Base-by-base conservation (phyloP, 345 rosid genomes). In the Nephelium lappaceum region DNA sequence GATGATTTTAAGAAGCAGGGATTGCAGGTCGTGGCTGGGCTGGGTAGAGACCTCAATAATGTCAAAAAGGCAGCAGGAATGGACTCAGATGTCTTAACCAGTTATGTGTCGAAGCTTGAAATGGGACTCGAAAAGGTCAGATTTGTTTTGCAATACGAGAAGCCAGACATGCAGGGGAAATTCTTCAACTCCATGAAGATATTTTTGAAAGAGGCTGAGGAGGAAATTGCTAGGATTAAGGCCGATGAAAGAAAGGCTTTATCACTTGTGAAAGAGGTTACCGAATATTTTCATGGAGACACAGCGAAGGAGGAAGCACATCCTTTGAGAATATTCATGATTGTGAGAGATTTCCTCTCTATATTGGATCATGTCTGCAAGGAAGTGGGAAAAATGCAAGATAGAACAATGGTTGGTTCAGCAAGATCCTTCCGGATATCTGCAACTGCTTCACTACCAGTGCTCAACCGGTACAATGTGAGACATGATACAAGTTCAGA, bases 21-120 rank as follows among this genome's bases (percentile, higher is more conserved):
- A 78, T 80, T 96, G 86, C 91, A 87, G 81, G 95, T 96, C 62
- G 98, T 96, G 77, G 86, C 97, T 66, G 96, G 98, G 82, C 86
- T 96, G 76, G 87, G 98, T 73, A 84, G 92, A 83, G 99, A 96
- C 81, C 94, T 96, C 19, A 69, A 76, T 74, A 91, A 94, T 78
- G 99, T 95, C 42, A 95, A 89, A 81, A 93, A 93, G 79, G 93
- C 98, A 21, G 98, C 98, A 7, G 98, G 93, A 69, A 95, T 92
- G 97, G 99, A 95, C 84, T 96, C 93, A 1, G 99, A 93, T 66
- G 99, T 96, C 64, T 78, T 96, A 61, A 90, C 92, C 80, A 87
- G 99, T 69, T 96, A 96, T 21, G 91, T 96, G 57, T 74, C 87
- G 38, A 96, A 96, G 85, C 99, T 96, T 3, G 94, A 93, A 80